These are phyloP conservation scores for Paramecium octaurelia DNA, from an alignment of 73 alveolate species.

Conservation along the genomic window DNA sequence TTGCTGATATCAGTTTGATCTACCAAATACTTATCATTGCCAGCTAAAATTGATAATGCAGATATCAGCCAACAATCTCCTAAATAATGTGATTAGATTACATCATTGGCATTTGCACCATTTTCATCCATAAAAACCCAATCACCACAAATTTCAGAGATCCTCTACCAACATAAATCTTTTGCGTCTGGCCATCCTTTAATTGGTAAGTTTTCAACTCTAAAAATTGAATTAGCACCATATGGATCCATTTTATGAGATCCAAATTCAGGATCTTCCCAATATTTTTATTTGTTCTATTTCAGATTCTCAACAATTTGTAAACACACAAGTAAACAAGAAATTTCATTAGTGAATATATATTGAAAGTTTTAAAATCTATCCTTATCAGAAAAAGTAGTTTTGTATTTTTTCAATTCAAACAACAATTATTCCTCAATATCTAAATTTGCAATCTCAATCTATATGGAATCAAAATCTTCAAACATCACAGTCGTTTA, in stretches of 20 bases:
- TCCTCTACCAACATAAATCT: constrained; percentile 57
- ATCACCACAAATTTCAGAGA: constrained; percentile 41
- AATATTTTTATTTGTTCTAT: background rate
- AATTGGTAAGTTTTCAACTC: background rate
- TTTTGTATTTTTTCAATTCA: background rate
- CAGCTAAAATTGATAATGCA: constrained; percentile 61
- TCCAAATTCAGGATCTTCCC: constrained; percentile 71
- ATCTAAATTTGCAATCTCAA: background rate
- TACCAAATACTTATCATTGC: constrained; percentile 41
- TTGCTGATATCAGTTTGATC: constrained; percentile 37
- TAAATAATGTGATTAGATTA: constrained; percentile 57
- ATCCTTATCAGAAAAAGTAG: background rate
- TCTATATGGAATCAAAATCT: background rate
- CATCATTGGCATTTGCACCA: constrained; percentile 66
- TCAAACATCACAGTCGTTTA: background rate
- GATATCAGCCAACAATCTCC: constrained; percentile 72
- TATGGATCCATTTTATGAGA: constrained; percentile 56
- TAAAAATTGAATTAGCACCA: constrained; percentile 57
- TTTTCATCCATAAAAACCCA: constrained; percentile 49
- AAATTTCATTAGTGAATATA: constrained; percentile 60
- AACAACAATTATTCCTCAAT: background rate
- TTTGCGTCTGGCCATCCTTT: constrained; percentile 62
- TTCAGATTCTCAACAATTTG: constrained; percentile 17
- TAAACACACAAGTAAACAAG: constrained; percentile 49
- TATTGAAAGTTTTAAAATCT: constrained; percentile 22